These are phyloP conservation scores for Limonium bicolor DNA, from an alignment of 148 eudicot species.

Conservation along the genomic window DNA sequence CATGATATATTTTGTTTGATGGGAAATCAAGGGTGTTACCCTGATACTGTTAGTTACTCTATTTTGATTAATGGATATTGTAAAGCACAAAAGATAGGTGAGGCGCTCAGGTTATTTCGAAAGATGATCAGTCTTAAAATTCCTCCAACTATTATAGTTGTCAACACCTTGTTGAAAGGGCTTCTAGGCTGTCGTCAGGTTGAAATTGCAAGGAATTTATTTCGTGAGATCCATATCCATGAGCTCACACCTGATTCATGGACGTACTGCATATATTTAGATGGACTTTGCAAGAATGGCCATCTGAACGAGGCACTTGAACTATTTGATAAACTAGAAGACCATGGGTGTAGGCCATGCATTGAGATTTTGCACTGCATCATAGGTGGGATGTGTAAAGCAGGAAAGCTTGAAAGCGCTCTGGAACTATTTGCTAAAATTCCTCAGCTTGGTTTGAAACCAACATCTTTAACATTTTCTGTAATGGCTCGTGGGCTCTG, in stretches of 20 bases:
- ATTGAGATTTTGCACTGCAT: constrained; percentile 12
- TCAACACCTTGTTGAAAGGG: constrained; percentile 7
- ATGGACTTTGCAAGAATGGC: constrained; percentile 26
- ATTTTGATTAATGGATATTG: constrained; percentile 18
- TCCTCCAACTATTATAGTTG: constrained; percentile 7
- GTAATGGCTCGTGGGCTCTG: constrained; percentile 4
- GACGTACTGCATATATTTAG: constrained; percentile 13
- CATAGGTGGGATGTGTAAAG: constrained; percentile 17
- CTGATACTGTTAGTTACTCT: constrained; percentile 14
- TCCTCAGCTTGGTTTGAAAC: neutral
- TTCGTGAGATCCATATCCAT: constrained; percentile 7
- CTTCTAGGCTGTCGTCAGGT: constrained; percentile 6
- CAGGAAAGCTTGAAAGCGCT: constrained; percentile 15
- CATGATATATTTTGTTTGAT: constrained; percentile 9
- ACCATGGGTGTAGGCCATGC: constrained; percentile 4
- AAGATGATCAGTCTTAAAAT: constrained; percentile 7
- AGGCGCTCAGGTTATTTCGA: constrained; percentile 7
- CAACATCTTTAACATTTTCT: constrained; percentile 3
- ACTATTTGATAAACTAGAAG: constrained; percentile 7
- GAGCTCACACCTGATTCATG: constrained; percentile 11
- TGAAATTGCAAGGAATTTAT: constrained; percentile 8
- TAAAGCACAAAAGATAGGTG: constrained; percentile 14
- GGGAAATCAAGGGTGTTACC: constrained; percentile 9
- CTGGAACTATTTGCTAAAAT: constrained; percentile 10
- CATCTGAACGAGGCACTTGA: constrained; percentile 14